Percentiles rank a stretch among this genome's conserved stretches.
These are phyloP conservation scores for Lachancea nothofagi DNA, from an alignment of 805 yeast genomes.

Conservation along the genomic window DNA sequence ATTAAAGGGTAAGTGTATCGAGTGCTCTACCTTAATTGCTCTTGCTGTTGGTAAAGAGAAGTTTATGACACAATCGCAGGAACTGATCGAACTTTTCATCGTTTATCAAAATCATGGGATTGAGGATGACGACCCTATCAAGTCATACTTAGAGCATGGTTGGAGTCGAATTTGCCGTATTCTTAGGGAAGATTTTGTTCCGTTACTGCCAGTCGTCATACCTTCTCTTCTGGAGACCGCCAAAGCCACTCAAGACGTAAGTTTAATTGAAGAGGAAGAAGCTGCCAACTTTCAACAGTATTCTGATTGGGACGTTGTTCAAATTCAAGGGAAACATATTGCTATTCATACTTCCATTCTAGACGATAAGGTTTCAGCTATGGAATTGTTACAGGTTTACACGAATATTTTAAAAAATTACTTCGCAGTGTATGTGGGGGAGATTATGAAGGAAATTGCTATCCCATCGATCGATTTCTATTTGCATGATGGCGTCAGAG, in stretches of 20 bases:
- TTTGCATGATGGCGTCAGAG: conserved; percentile 90
- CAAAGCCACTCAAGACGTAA: conserved; percentile 82
- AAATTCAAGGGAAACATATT: conserved; percentile 83
- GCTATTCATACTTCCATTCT: conserved; percentile 93
- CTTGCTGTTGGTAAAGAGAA: conserved; percentile 91
- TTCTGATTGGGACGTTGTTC: conserved; percentile 94
- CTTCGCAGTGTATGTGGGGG: conserved; percentile 78
- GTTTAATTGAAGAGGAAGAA: conserved; percentile 80
- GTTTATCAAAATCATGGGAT: conserved; percentile 56
- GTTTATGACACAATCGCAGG: conserved; percentile 67
- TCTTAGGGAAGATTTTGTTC: conserved; percentile 78
- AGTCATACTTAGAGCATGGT: conserved; percentile 81
- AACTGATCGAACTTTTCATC: conserved; percentile 65
- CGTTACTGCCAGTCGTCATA: conserved; percentile 74
- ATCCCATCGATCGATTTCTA: conserved; percentile 87
- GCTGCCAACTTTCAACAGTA: conserved; percentile 78
- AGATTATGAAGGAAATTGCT: conserved; percentile 70
- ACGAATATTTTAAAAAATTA: conserved; percentile 78
- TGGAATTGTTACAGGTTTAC: conserved; percentile 78
- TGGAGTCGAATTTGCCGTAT: conserved; percentile 93
- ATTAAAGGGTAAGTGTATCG: conserved; percentile 88
- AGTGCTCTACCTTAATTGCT: conserved; percentile 91
- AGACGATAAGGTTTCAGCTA: conserved; percentile 90
- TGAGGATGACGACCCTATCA: conserved; percentile 80
- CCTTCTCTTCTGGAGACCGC: conserved; percentile 88